Base-by-base conservation (phyloP, 495 filamentous ascomycete genomes). In the Jackrogersella minutella region DNA sequence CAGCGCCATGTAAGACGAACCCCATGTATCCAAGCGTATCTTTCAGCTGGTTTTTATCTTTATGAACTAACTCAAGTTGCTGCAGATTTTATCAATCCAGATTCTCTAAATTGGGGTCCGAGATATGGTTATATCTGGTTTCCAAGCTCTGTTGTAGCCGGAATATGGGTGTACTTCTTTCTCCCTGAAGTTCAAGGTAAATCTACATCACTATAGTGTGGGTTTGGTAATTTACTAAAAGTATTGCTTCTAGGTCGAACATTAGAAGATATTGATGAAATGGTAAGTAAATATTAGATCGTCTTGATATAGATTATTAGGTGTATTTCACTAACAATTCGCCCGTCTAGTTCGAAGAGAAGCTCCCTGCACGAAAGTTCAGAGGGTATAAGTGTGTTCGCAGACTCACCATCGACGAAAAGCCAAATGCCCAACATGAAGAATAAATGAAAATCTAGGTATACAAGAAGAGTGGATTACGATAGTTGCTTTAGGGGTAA, bases 71-170 rank as follows among this genome's bases (percentile, higher is more conserved):
- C 21, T 1, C 33, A 41, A 2, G 22, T 0, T 36, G 4, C 9
- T 36, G 14, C 7, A 70, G 67, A 85, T 64, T 84, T 85, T 64
- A 84, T 85, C 60, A 85, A 84, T 59, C 82, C 82, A 0, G 71
- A 72, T 43, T 73, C 77, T 16, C 57, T 85, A 21, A 79, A 81
- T 50, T 85, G 80, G 81, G 81, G 81, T 7, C 79, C 78, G 13
- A 79, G 75, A 66, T 79, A 78, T 51, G 77, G 79, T 13, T 84
- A 81, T 56, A 84, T 83, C 47, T 76, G 73, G 73, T 76, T 76
- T 22, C 77, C 75, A 19, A 68, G 60, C 33, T 76, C 69, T 33
- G 44, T 80, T 26, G 8, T 80, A 51, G 76, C 80, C 22, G 79
- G 79, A 24, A 55, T 78, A 21, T 81, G 77, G 66, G 73, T 82